Evolutionary conservation across 2,329 filamentous ascomycete genomes (phyloP).

Genomic region (Akanthomyces uredinophilus): DNA sequence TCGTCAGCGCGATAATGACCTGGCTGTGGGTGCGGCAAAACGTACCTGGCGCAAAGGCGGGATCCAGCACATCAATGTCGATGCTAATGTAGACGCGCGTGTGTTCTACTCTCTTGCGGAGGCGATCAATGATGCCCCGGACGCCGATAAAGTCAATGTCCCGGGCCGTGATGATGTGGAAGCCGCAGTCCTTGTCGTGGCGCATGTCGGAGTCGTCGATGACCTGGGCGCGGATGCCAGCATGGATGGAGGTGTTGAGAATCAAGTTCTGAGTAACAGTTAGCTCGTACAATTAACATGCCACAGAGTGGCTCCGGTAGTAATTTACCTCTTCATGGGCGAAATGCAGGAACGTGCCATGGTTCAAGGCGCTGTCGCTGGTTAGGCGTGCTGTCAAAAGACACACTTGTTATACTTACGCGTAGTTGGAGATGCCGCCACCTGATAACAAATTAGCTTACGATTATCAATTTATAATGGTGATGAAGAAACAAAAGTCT

Average conservation of each 20-base stretch:
- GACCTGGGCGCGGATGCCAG: constrained; percentile 70
- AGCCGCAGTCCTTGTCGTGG: constrained; percentile 21
- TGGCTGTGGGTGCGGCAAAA: too few relatives aligned
- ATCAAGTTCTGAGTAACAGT: constrained; percentile 44
- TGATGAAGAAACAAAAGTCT: not conserved
- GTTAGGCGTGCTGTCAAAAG: not conserved
- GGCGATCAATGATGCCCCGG: constrained; percentile 58
- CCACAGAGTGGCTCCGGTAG: not conserved
- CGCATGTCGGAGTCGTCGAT: constrained; percentile 34
- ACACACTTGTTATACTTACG: not conserved
- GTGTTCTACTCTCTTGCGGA: constrained; percentile 64
- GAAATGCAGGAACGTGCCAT: constrained; percentile 24
- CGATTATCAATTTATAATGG: not conserved
- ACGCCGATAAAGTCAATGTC: constrained; percentile 76
- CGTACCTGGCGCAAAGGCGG: constrained; percentile 30
- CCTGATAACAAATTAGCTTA: not conserved
- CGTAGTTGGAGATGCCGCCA: constrained; percentile 21
- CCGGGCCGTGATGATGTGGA: constrained; percentile 19
- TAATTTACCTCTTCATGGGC: constrained; percentile 20
- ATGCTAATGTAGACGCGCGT: constrained; percentile 67
- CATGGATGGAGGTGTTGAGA: constrained; percentile 67
- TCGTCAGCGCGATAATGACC: not conserved
- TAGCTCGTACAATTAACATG: not conserved
- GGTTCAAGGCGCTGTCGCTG: constrained; percentile 19
- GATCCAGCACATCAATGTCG: constrained; percentile 79